Base-by-base conservation (phyloP, 2,329 filamentous ascomycete genomes). In the Colletotrichum tamarilloi region DNA sequence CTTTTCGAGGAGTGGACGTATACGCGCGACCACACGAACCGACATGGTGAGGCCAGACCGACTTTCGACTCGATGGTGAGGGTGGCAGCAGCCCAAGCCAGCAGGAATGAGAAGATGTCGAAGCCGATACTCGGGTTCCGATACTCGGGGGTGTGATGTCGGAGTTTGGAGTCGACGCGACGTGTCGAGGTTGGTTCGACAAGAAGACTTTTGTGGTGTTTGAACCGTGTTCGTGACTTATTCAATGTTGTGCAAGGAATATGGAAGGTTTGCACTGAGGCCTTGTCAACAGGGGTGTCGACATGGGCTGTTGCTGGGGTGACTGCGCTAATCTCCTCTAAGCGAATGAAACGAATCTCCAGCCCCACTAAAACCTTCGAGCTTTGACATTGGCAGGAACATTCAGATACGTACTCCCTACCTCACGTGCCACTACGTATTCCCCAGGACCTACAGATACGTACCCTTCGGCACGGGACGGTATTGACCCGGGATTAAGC, bases 21-120 rank as follows among this genome's bases (percentile, higher is more conserved):
- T 94, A 77, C 97, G 91, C 73, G 96, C 95, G 76, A 98, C 94
- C 72, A 98, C 95, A 80, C 94, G 90, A 77, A 98, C 94, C 74
- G 88, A 89, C 91, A 91, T 90, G 76, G 73, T 78, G 71, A 49
- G 68, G 74, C 62, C 62, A 56, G 56, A 59, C 28, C 26, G 22
- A n/a, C 49, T 62, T 67, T 57, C 57, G 66, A 70, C 30, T 52
- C 60, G 46, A 56, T 46, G 11, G 42, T 46, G 9, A 49, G 57
- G n/a, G 24, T 42, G 46, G n/a, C 46, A 35, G 60, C 57, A 42
- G 60, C 56, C 49, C 26, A 11, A 32, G 32, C 52, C 53, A 58
- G 28, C 35, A 56, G 35, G 56, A 59, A 32, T 22, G 64, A 38
- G 56, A n/a, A 24, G 22, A 3, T 32, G 1, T n/a, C 62, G 53